These are phyloP conservation scores for Cyclotella cryptica DNA, from an alignment of 108 stramenopile species.

Conservation along the genomic window DNA sequence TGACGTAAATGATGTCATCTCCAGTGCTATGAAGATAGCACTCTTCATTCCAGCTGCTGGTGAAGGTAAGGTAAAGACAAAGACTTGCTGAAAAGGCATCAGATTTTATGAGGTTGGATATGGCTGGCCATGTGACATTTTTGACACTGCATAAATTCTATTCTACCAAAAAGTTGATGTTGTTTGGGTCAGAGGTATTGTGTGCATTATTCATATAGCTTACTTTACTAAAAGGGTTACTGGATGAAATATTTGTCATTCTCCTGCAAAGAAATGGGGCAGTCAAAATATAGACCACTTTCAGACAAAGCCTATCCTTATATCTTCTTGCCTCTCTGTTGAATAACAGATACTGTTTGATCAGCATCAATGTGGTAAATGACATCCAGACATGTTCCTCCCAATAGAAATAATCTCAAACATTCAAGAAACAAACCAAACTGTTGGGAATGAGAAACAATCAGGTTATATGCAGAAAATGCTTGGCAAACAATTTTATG, in stretches of 20 bases:
- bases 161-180: not conserved
- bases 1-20: conserved; percentile 40
- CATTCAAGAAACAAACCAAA: not conserved
- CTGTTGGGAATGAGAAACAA: not conserved
- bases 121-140: conserved; percentile 8
- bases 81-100: conserved; percentile 24
- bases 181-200: too few species aligned
- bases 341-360: conserved; percentile 23
- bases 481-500: not conserved
- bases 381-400: conserved; percentile 72
- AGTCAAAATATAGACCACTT: too few species aligned
- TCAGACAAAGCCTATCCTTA: too few species aligned
- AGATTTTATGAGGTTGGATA: conserved; percentile 27
- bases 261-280: too few species aligned
- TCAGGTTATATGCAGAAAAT: not conserved
- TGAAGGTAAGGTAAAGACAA: conserved; percentile 23
- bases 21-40: conserved; percentile 48
- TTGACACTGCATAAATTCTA: conserved; percentile 7
- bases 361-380: conserved; percentile 61
- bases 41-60: conserved; percentile 26
- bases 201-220: too few species aligned
- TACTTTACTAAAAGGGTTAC: too few species aligned
- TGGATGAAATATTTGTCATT: too few species aligned
- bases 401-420: too few species aligned
- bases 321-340: conserved; percentile 42